Conservation (phyloP, 2,329 filamentous ascomycete genomes). For the Fusarium torulosum region DNA sequence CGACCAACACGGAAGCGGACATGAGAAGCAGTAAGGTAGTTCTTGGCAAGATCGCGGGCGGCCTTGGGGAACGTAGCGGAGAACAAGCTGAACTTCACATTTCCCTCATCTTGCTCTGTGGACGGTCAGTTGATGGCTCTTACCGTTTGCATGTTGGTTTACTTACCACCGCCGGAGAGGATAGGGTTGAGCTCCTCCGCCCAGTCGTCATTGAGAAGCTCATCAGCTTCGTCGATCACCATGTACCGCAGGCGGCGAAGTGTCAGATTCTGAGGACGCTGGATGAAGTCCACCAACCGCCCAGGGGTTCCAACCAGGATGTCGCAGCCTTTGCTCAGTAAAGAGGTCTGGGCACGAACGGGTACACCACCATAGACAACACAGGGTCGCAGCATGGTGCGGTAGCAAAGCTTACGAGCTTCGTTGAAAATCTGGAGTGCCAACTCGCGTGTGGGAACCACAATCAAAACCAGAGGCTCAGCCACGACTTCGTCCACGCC, state of each 20-base stretch:
- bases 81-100: slow-evolving; percentile 82
- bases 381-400: slow-evolving; percentile 92
- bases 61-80: slow-evolving; percentile 92
- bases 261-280: slow-evolving; percentile 75
- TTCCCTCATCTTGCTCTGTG: slow-evolving; percentile 78
- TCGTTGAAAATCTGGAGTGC: slow-evolving; percentile 97
- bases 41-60: slow-evolving; percentile 80
- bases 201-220: slow-evolving; percentile 88
- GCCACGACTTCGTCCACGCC: slow-evolving; percentile 69
- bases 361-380: slow-evolving; percentile 90
- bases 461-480: slow-evolving; percentile 88
- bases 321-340: slow-evolving; percentile 88
- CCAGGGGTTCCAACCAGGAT: slow-evolving; percentile 90
- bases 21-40: slow-evolving; percentile 79
- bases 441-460: slow-evolving; percentile 89
- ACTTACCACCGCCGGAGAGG: slow-evolving; percentile 82
- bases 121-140: slow-evolving; percentile 49
- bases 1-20: slow-evolving; percentile 89
- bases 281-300: slow-evolving; percentile 86
- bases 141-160: neutral
- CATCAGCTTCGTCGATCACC: slow-evolving; percentile 94
- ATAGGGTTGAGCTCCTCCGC: slow-evolving; percentile 79
- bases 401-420: slow-evolving; percentile 90
- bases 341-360: slow-evolving; percentile 73
- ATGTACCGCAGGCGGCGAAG: slow-evolving; percentile 82